phyloP scores from a whole-genome alignment of 768 basidiomycete species.

The Exsudoporus frostii region DNA sequence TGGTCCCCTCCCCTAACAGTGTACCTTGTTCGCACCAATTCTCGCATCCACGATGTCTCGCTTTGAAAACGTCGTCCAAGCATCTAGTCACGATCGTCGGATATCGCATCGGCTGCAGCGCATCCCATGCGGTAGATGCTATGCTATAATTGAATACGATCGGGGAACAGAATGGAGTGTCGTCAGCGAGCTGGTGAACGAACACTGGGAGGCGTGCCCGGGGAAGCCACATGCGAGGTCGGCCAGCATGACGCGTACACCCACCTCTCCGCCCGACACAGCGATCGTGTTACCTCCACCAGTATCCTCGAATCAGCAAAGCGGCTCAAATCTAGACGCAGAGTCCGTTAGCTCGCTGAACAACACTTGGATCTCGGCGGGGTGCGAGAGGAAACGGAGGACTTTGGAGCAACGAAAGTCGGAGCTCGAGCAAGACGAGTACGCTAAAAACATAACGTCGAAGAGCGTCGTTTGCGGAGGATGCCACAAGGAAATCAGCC shows the following conservation, averaged over 20 bases:
- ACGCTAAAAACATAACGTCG: conserved; percentile 18
- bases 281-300: conserved; percentile 9
- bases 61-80: conserved; percentile 7
- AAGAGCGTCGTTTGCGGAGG: conserved; percentile 31
- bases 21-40: conserved; percentile 11
- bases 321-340: background rate
- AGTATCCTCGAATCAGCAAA: background rate
- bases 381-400: conserved; percentile 28
- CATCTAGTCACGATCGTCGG: conserved; percentile 8
- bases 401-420: conserved; percentile 26
- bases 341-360: background rate
- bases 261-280: conserved; percentile 11
- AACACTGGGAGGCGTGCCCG: conserved; percentile 29
- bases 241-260: conserved; percentile 9
- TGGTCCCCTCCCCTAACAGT: background rate
- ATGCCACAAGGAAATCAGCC: conserved; percentile 31
- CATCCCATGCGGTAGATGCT: conserved; percentile 30
- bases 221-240: conserved; percentile 15
- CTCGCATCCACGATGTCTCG: conserved; percentile 18
- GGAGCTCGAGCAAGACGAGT: conserved; percentile 31
- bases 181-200: conserved; percentile 26
- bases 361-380: conserved; percentile 12
- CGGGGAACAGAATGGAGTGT: conserved; percentile 23
- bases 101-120: conserved; percentile 7
- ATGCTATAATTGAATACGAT: conserved; percentile 26